Conservation (phyloP, 768 basidiomycete species). For the Rubroboletus pulcherrimus region DNA sequence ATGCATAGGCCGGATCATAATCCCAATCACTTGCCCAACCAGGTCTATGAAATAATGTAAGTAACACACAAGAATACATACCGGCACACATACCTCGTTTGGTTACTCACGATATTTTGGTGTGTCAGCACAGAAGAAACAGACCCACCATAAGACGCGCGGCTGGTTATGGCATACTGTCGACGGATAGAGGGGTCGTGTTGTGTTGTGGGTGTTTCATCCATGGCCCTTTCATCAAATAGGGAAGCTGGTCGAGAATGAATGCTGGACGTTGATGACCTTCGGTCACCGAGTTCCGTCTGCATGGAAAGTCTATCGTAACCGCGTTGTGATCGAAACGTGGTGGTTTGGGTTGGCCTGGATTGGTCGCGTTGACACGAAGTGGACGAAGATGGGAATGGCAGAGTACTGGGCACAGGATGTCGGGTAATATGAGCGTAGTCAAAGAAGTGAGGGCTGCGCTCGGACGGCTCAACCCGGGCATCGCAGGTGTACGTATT, state of each 20-base stretch:
- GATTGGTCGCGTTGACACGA: constrained; percentile 3
- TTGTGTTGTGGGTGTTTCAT: constrained; percentile 4
- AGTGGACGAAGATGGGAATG: constrained; percentile 5
- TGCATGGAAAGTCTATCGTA: constrained; percentile 10
- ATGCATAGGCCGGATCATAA: constrained; percentile 6
- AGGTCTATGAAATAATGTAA: constrained; percentile 2
- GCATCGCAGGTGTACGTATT: constrained; percentile 10
- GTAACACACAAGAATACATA: background rate
- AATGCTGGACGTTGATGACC: constrained; percentile 9
- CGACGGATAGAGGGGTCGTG: background rate
- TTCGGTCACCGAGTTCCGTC: constrained; percentile 6
- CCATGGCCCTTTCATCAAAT: constrained; percentile 2
- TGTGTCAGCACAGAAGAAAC: constrained; percentile 2
- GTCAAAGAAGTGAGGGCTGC: constrained; percentile 25
- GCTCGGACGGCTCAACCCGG: constrained; percentile 9
- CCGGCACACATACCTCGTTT: constrained; percentile 11
- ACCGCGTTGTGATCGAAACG: constrained; percentile 9
- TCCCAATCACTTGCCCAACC: constrained; percentile 23
- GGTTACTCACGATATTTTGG: background rate
- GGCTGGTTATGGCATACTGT: background rate
- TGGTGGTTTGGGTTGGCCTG: constrained; percentile 1
- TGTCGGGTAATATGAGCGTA: constrained; percentile 26
- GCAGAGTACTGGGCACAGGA: constrained; percentile 24
- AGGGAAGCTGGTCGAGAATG: constrained; percentile 9
- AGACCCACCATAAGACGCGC: background rate